Evolutionary conservation across 805 yeast species (phyloP).

Genomic region (Lachancea nothofagi): DNA sequence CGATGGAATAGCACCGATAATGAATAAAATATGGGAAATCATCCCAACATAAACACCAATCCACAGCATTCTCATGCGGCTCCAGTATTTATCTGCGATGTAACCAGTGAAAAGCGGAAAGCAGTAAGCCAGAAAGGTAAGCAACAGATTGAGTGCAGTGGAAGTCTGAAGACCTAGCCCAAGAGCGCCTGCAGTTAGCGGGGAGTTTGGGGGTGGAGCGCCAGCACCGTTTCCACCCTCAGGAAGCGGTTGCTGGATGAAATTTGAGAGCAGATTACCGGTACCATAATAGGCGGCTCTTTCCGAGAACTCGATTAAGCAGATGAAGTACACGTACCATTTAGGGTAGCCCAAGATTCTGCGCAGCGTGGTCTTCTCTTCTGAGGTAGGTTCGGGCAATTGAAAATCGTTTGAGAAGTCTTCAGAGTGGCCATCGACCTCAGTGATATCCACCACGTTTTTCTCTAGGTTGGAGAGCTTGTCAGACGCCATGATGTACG

Average conservation of each 20-base stretch:
- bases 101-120: slow-evolving; percentile 77
- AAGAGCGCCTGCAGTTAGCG: slow-evolving; percentile 48
- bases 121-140: slow-evolving; percentile 78
- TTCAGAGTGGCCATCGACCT: slow-evolving; percentile 9
- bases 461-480: slow-evolving; percentile 7
- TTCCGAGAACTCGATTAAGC: slow-evolving; percentile 71
- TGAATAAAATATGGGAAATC: slow-evolving; percentile 56
- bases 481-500: background rate
- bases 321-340: slow-evolving; percentile 42
- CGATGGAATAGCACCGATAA: slow-evolving; percentile 62
- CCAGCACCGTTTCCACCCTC: slow-evolving; percentile 33
- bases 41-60: slow-evolving; percentile 43
- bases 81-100: slow-evolving; percentile 68
- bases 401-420: slow-evolving; percentile 7
- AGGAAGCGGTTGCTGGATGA: slow-evolving; percentile 46
- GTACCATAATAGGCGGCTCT: slow-evolving; percentile 78
- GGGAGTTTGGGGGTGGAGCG: slow-evolving; percentile 15
- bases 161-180: slow-evolving; percentile 58
- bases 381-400: slow-evolving; percentile 25
- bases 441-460: slow-evolving; percentile 5
- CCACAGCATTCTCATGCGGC: slow-evolving; percentile 64
- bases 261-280: slow-evolving; percentile 71
- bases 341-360: slow-evolving; percentile 38
- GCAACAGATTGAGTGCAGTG: slow-evolving; percentile 64
- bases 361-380: slow-evolving; percentile 26